Base-by-base conservation (phyloP, 2,329 filamentous ascomycete species). In the Lecanosticta acicola region DNA sequence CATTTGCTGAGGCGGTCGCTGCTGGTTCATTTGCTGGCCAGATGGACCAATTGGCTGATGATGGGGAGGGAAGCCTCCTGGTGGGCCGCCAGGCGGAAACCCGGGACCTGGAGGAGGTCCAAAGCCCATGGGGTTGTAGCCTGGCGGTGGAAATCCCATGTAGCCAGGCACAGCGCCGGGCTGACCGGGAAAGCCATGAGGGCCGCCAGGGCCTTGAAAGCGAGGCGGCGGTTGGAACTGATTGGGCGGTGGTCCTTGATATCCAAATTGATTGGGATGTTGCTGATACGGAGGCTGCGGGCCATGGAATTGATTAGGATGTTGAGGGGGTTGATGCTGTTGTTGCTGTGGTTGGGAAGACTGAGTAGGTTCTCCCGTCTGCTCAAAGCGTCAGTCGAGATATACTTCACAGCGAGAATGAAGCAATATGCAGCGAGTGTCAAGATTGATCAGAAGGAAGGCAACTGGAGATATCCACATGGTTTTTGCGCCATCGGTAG, bases 401-500 rank as follows among this genome's bases (percentile, higher is more conserved):
- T 29, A 29, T 5, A 11, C 24, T 29, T 7, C 5, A 29, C 24
- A 29, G 24, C 24, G 24, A 7, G 7, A 11, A 29, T n/a, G n/a
- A n/a, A n/a, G n/a, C n/a, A n/a, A n/a, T n/a, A n/a, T n/a, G n/a
- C n/a, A n/a, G n/a, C n/a, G n/a, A n/a, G n/a, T n/a, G n/a, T n/a
- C n/a, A n/a, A n/a, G n/a, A 36, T 43, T 44, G 51, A 59, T 95
- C 89, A 96, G 89, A 95, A 96, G 90, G 90, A 96, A 96, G 90
- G 89, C 90, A 96, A 95, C 90, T 58, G 89, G 90, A 95, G 84
- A 85, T 84, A 72, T 95, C 90, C 83, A 94, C 90, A 95, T 75
- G 79, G 78, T 75, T 84, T 76, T 88, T 94, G 89, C 89, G 88
- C 88, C 85, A 84, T 84, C 85, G 85, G 85, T 84, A 84, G 81